Evolutionary conservation across 345 rosid genomes (phyloP).

Genomic region (Cochlearia excelsa): DNA sequence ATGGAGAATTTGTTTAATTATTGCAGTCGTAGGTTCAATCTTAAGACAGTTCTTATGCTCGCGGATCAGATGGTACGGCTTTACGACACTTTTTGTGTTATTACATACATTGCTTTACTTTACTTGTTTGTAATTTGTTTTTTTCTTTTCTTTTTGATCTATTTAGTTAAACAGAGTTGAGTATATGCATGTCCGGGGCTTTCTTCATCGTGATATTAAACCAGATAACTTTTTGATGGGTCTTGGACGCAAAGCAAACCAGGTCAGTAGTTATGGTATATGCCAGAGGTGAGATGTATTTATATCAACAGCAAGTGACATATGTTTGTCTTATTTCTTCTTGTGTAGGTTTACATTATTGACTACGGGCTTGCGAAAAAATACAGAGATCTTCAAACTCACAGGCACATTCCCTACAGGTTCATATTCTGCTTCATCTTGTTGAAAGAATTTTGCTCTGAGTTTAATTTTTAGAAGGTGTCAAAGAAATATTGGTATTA

Average conservation of each 20-base stretch:
- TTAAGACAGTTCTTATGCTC: slow-evolving; percentile 89
- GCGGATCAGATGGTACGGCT: slow-evolving; percentile 76
- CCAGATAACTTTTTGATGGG: slow-evolving; percentile 99
- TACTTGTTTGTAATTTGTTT: neutral
- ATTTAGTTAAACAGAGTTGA: slow-evolving; percentile 78
- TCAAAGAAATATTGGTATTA: neutral
- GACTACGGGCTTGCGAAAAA: slow-evolving; percentile 72
- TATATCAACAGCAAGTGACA: neutral
- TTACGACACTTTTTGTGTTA: slow-evolving; percentile 1
- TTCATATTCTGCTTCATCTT: slow-evolving; percentile 1
- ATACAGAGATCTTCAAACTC: slow-evolving; percentile 43
- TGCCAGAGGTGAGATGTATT: neutral
- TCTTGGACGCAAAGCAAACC: slow-evolving; percentile 94
- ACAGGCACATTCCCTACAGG: slow-evolving; percentile 41
- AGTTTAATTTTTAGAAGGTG: neutral
- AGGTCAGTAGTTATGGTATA: slow-evolving; percentile 51
- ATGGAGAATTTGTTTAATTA: slow-evolving; percentile 87
- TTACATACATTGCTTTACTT: neutral
- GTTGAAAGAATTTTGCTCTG: neutral
- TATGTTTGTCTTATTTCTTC: slow-evolving; percentile 16
- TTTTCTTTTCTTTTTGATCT: neutral
- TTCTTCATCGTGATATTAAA: slow-evolving; percentile 96
- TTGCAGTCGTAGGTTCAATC: slow-evolving; percentile 72
- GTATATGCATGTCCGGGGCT: slow-evolving; percentile 92
- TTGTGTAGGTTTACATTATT: slow-evolving; percentile 63